Base-by-base conservation (phyloP, 129 eudicot species). In the Lactuca sativa region DNA sequence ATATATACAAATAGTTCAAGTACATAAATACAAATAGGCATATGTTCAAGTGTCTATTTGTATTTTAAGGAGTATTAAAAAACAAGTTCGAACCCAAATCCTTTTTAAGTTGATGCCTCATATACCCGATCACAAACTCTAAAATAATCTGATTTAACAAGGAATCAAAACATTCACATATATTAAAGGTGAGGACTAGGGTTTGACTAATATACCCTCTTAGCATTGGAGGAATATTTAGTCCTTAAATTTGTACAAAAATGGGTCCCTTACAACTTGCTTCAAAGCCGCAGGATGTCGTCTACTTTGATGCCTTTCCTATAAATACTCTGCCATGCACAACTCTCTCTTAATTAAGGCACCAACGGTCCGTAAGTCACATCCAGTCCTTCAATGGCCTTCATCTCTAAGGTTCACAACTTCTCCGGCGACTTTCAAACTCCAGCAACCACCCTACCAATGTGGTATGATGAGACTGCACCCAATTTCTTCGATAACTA, bases 381-480 rank as follows among this genome's bases (percentile, higher is more conserved):
- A 38, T 25, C n/a, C 14, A 30, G 33, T 14, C 31, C 56, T 37
- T 30, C 37, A 40, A 84, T 82, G 87, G 80, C 85, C 62, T 82
- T 73, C 60, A 47, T 72, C 59, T 67, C 83, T 40, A 70, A 70
- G 7, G 60, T 68, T 73, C 69, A 65, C 83, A 74, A 51, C 66
- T 75, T 86, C 64, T 69, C 72, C 74, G 70, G 69, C 65, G 81
- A 78, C 62, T 73, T 76, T 55, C 75, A 49, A 51, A 61, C 85
- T 69, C 76, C 81, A 17, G 59, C 36, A 0, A 40, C 66, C 47
- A 54, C 76, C 44, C 38, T 66, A 61, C 81, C 83, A 73, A 73
- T 77, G 78, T 80, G 88, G 85, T 69, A 56, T 18, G 78, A 70
- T 57, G 81, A 80, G 21, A 56, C 67, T 31, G 14, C 74, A n/a